Evolutionary conservation across 805 yeast genomes (phyloP).

Genomic region (Saccharomyces paradoxus): DNA sequence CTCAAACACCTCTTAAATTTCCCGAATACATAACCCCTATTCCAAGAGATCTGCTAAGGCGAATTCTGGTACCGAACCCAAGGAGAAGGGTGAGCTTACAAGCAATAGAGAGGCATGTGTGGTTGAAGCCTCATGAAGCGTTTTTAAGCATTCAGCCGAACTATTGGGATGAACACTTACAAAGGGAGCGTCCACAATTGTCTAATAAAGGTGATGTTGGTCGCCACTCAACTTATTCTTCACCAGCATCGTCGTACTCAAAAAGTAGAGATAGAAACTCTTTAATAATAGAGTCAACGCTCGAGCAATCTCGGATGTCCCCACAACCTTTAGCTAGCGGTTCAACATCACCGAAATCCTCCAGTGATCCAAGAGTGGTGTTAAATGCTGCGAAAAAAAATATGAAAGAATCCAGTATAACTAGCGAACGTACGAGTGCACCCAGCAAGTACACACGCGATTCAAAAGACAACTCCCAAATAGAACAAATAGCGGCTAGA

Average conservation of each 20-base stretch:
- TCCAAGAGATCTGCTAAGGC: conserved; percentile 83
- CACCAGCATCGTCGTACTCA: conserved; percentile 35
- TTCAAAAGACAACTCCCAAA: not conserved
- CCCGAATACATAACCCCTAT: conserved; percentile 88
- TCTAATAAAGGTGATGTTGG: not conserved
- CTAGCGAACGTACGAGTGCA: not conserved
- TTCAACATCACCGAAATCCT: not conserved
- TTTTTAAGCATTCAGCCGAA: conserved; percentile 76
- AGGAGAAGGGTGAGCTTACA: conserved; percentile 58
- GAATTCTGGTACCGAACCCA: conserved; percentile 81
- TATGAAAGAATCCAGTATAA: not conserved
- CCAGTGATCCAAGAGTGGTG: not conserved
- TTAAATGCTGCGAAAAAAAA: not conserved
- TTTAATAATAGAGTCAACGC: conserved; percentile 26
- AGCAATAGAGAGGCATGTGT: conserved; percentile 71
- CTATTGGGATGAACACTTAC: conserved; percentile 50
- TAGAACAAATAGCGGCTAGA: not conserved
- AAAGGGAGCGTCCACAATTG: not conserved
- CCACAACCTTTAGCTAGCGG: conserved; percentile 36
- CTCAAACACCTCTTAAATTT: conserved; percentile 84
- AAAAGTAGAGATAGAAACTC: conserved; percentile 35
- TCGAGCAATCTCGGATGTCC: conserved; percentile 48
- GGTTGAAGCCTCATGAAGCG: conserved; percentile 80
- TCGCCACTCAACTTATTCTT: conserved; percentile 9
- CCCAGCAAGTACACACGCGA: not conserved